These are phyloP conservation scores for Cutaneotrichosporon dermatis DNA, from an alignment of 1,284 basidiomycete genomes.

Conservation along the genomic window DNA sequence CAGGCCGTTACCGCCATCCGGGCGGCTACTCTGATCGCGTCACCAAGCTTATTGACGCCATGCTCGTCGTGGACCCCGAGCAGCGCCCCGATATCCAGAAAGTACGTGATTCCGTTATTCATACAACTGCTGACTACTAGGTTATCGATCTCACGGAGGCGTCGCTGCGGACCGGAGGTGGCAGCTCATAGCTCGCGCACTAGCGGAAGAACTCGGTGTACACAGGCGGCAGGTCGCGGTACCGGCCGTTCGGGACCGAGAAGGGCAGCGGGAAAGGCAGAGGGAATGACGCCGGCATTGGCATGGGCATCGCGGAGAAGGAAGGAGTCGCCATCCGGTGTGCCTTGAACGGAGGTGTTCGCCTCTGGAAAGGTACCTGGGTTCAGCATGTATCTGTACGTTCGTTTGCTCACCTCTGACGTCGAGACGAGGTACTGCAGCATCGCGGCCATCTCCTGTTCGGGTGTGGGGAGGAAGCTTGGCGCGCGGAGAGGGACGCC, in stretches of 20 bases:
- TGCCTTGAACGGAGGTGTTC: background rate
- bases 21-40: conserved; percentile 73
- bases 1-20: conserved; percentile 72
- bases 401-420: background rate
- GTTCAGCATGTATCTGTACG: background rate
- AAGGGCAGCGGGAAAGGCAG: too few species aligned
- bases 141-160: conserved; percentile 66
- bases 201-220: too few species aligned
- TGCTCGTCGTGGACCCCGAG: conserved; percentile 73
- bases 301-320: background rate
- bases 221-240: too few species aligned
- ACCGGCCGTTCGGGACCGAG: too few species aligned
- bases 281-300: background rate
- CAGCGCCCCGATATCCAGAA: conserved; percentile 77
- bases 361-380: background rate
- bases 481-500: background rate
- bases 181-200: too few species aligned
- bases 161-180: conserved; percentile 40
- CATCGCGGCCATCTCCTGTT: background rate
- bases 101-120: conserved; percentile 49
- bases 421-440: background rate
- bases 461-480: background rate
- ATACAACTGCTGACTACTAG: conserved; percentile 35
- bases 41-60: conserved; percentile 71
- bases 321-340: background rate